Evolutionary conservation across 2,329 filamentous ascomycete species (phyloP).

Genomic region (Colletotrichum navitas): DNA sequence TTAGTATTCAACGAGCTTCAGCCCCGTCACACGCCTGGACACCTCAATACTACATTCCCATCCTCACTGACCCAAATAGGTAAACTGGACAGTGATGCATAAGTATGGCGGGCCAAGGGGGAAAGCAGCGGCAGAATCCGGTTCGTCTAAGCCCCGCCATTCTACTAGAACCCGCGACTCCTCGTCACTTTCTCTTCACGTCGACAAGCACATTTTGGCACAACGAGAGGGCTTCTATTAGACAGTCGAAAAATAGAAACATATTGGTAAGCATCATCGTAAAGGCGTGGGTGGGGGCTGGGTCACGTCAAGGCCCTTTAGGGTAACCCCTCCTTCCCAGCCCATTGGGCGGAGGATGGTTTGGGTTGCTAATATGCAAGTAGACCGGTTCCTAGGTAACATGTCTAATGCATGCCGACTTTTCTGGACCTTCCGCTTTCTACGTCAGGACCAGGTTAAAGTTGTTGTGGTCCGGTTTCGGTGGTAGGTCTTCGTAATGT

Average conservation of each 20-base stretch:
- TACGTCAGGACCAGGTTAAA: constrained; percentile 14
- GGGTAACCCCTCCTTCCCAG: constrained; percentile 6
- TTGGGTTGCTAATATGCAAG: constrained; percentile 21
- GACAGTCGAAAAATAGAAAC: constrained; percentile 38
- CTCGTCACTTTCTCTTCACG: not conserved
- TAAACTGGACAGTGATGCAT: constrained; percentile 16
- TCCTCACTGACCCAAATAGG: not conserved
- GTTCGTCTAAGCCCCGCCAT: constrained; percentile 24
- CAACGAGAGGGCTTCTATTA: not conserved
- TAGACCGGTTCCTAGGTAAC: constrained; percentile 4
- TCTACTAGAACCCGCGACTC: constrained; percentile 1
- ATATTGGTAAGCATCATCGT: constrained; percentile 37
- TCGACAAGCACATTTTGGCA: not conserved
- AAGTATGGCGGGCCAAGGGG: not conserved
- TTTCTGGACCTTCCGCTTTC: constrained; percentile 15
- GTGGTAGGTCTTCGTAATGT: not conserved
- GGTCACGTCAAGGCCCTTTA: constrained; percentile 20
- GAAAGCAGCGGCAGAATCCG: not conserved
- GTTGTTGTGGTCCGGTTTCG: not conserved
- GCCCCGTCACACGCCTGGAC: constrained; percentile 9
- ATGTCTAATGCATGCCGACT: constrained; percentile 18
- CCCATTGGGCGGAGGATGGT: constrained; percentile 29
- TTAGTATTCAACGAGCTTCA: not conserved
- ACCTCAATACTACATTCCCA: constrained; percentile 32
- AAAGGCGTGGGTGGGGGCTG: constrained; percentile 14